Conservation (phyloP, 768 basidiomycete genomes). For the Termitomyces sp. region DNA sequence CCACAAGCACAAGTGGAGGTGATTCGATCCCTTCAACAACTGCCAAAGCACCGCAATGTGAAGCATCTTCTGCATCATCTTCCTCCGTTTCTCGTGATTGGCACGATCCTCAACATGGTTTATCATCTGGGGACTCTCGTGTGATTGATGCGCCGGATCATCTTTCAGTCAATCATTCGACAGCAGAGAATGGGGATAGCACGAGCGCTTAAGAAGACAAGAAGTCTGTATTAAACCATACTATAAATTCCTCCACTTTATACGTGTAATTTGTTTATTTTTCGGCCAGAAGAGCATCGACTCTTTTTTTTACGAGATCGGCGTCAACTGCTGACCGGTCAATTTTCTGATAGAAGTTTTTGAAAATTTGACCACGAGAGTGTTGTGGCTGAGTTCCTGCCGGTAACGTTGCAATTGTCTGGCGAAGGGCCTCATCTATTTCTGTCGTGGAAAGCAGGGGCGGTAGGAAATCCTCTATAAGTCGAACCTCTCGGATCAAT, state of each 20-base stretch:
- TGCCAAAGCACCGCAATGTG: neutral
- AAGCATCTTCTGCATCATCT: neutral
- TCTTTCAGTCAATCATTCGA: too few species aligned
- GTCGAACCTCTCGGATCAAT: conserved; percentile 49
- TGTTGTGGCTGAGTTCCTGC: conserved; percentile 20
- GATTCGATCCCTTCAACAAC: neutral
- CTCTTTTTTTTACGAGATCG: conserved; percentile 48
- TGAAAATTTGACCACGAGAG: conserved; percentile 49
- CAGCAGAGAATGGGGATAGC: neutral
- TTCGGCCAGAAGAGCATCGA: conserved; percentile 30
- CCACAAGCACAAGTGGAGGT: neutral
- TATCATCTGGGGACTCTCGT: neutral
- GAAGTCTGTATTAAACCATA: conserved; percentile 1
- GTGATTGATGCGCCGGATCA: neutral
- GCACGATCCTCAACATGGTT: neutral
- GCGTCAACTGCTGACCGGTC: conserved; percentile 57
- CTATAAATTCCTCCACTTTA: neutral
- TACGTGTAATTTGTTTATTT: conserved; percentile 1
- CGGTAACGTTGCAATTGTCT: conserved; percentile 29
- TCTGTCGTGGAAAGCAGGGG: conserved; percentile 50
- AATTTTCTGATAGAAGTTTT: conserved; percentile 55
- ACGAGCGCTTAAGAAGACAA: neutral
- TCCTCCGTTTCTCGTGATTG: conserved; percentile 3
- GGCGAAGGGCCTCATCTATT: conserved; percentile 45
- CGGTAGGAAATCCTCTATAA: conserved; percentile 54